These are phyloP conservation scores for Trypanosoma cruzi DNA, from an alignment of 208 protist genomes.

Conservation along the genomic window DNA sequence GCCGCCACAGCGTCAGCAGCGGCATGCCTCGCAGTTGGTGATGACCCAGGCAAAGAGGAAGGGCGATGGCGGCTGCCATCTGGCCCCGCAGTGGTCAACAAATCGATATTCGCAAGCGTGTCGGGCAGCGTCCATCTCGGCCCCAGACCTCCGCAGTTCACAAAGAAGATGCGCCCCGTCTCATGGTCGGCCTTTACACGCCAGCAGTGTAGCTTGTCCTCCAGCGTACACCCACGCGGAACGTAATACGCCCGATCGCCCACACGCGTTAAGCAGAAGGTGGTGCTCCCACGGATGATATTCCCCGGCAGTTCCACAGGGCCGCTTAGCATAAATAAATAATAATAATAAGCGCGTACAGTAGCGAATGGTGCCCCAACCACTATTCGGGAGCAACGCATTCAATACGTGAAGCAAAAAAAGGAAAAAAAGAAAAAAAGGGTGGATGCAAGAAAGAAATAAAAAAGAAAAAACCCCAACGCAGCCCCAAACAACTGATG, in stretches of 20 bases:
- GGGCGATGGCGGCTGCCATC: neutral
- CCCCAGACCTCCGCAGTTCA: constrained; percentile 22
- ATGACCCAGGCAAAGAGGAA: constrained; percentile 1
- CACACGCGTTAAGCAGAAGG: constrained; percentile 12
- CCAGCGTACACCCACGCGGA: constrained; percentile 13
- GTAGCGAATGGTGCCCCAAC: neutral
- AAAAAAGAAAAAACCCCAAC: neutral
- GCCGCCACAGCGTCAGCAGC: neutral
- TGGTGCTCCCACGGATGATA: constrained; percentile 14
- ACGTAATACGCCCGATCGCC: constrained; percentile 17
- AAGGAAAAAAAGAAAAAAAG: constrained; percentile 9
- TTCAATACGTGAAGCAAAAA: neutral
- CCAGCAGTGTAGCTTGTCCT: constrained; percentile 21
- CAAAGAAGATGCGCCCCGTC: constrained; percentile 24
- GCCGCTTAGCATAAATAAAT: neutral
- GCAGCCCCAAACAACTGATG: neutral
- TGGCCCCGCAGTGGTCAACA: neutral
- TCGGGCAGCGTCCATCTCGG: constrained; percentile 22
- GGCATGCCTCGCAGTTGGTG: neutral
- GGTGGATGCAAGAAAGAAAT: neutral
- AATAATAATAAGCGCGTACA: too few relatives aligned
- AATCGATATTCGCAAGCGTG: constrained; percentile 5
- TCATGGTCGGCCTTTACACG: constrained; percentile 17
- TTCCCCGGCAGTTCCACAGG: constrained; percentile 8
- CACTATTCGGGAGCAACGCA: neutral